Evolutionary conservation across 768 basidiomycete species (phyloP).

Genomic region (Pleurotus citrinopileatus): DNA sequence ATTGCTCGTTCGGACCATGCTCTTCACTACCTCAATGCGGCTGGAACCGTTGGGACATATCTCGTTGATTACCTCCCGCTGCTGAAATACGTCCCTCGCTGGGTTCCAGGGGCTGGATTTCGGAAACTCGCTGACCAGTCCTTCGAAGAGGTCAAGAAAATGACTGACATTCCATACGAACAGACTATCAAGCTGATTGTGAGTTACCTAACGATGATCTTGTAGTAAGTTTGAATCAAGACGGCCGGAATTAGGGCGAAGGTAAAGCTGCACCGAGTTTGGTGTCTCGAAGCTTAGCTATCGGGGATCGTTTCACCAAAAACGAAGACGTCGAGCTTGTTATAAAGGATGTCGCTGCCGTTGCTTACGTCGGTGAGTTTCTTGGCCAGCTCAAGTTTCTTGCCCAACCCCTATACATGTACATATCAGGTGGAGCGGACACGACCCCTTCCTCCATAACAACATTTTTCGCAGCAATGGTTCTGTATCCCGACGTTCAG

Average conservation of each 20-base stretch:
- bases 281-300: neutral
- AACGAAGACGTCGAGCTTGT: neutral
- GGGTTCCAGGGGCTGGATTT: slow-evolving; percentile 32
- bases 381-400: neutral
- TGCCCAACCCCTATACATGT: no score
- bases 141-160: neutral
- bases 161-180: neutral
- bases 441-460: slow-evolving; percentile 26
- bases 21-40: slow-evolving; percentile 22
- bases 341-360: neutral
- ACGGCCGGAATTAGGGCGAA: no score
- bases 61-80: slow-evolving; percentile 28
- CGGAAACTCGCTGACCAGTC: neutral
- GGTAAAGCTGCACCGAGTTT: neutral
- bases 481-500: slow-evolving; percentile 25
- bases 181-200: neutral
- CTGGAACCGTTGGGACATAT: slow-evolving; percentile 25
- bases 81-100: slow-evolving; percentile 31
- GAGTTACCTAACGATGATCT: no score
- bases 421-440: neutral
- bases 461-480: slow-evolving; percentile 25
- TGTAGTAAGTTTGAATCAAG: no score
- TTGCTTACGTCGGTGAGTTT: neutral
- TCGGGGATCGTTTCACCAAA: neutral
- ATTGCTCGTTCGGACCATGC: slow-evolving; percentile 27